Percentiles rank a stretch among this genome's conserved stretches.
Conservation (phyloP, 495 filamentous ascomycete species). For the Trichoderma virens region DNA sequence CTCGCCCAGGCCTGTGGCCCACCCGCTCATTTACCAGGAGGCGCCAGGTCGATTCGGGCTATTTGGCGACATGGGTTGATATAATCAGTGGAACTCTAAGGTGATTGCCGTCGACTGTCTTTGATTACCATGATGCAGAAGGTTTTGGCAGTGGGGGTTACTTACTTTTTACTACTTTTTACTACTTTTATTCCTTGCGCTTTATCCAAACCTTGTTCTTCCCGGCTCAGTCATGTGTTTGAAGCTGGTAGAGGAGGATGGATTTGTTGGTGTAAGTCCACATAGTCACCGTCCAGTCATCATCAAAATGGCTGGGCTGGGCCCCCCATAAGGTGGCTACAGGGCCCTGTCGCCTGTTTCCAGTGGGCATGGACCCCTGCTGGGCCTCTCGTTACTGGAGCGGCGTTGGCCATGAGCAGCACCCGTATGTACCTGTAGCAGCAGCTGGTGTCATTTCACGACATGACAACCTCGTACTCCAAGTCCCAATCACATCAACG, state of each 20-base stretch:
- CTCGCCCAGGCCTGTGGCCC: background rate
- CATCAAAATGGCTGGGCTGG: background rate
- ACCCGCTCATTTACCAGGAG: slow-evolving; percentile 2
- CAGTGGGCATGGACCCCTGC: background rate
- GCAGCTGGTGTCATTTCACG: too few relatives aligned
- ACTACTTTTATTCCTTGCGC: background rate
- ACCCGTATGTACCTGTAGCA: background rate
- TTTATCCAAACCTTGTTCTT: background rate
- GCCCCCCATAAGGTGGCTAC: background rate
- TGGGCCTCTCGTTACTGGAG: background rate
- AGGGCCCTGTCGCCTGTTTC: background rate
- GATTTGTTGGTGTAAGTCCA: background rate
- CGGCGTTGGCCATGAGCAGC: background rate
- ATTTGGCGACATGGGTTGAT: background rate
- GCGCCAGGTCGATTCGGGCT: background rate
- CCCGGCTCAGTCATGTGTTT: background rate
- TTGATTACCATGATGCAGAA: background rate
- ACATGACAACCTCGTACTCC: too few relatives aligned
- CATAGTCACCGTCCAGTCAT: background rate
- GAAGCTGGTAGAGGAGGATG: background rate
- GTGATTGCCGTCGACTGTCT: background rate
- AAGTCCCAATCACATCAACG: too few relatives aligned
- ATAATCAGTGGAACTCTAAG: background rate
- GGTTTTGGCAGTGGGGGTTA: background rate
- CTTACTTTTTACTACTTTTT: background rate